Percentiles rank a stretch among this genome's conserved stretches.
phyloP scores from a whole-genome alignment of 768 basidiomycete genomes.

The Russula ochroleuca region DNA sequence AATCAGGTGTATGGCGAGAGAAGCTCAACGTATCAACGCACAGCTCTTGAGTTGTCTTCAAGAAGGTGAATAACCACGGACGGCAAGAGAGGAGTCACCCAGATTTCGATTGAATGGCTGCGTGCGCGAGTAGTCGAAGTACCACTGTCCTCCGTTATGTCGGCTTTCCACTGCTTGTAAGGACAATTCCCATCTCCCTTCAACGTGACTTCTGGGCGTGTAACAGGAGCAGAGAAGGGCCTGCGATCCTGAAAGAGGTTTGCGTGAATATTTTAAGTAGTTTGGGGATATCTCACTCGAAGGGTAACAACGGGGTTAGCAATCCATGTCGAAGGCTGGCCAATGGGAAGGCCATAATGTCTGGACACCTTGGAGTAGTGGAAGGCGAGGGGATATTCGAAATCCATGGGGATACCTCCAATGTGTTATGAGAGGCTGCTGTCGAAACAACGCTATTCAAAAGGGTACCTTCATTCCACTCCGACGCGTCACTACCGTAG shows the following conservation, averaged over 20 bases:
- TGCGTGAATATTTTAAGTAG: not conserved
- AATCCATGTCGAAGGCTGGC: conserved; percentile 44
- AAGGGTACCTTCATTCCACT: conserved; percentile 46
- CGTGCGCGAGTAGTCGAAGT: conserved; percentile 13
- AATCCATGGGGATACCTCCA: not conserved
- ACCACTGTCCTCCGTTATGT: conserved; percentile 35
- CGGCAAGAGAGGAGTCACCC: conserved; percentile 24
- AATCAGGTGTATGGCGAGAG: not conserved
- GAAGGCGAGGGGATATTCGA: conserved; percentile 1
- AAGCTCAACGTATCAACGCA: not conserved
- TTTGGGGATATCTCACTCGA: conserved; percentile 25
- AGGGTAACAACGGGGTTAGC: conserved; percentile 43
- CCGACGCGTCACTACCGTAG: conserved; percentile 40
- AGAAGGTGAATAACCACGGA: conserved; percentile 18
- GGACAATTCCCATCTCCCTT: conserved; percentile 34
- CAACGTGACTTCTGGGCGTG: not conserved
- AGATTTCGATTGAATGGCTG: conserved; percentile 13
- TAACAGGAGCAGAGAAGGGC: not conserved
- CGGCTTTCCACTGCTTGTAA: conserved; percentile 68
- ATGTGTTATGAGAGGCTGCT: not conserved
- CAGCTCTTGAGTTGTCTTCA: conserved; percentile 17
- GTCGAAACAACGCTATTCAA: not conserved
- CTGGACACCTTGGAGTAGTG: conserved; percentile 49
- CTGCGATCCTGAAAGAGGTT: conserved; percentile 13
- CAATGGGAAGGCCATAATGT: conserved; percentile 42